phyloP scores from a whole-genome alignment of 352 stramenopile genomes.

The Phytophthora quininea region DNA sequence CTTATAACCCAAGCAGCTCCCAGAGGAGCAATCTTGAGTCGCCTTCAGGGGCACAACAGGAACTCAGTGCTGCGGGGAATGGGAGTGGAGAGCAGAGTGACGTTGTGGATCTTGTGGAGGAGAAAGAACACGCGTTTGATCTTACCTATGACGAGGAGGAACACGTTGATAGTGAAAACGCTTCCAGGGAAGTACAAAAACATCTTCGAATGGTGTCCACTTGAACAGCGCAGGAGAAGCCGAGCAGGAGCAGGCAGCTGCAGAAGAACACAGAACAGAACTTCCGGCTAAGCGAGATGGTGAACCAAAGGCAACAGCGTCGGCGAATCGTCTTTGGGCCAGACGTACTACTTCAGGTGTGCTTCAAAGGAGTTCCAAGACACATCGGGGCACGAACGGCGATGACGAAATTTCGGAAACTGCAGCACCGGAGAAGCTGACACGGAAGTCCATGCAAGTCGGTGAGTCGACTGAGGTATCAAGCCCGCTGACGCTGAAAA shows the following conservation, averaged over 20 bases:
- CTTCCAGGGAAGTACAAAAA: too few relatives aligned
- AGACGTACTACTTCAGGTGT: not conserved
- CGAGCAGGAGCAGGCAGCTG: too few relatives aligned
- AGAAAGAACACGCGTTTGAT: not conserved
- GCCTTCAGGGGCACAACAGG: not conserved
- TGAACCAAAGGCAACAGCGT: too few relatives aligned
- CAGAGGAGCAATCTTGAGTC: slow-evolving; percentile 15
- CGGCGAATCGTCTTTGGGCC: too few relatives aligned
- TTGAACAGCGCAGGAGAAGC: too few relatives aligned
- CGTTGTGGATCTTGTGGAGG: not conserved
- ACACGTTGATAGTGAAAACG: too few relatives aligned
- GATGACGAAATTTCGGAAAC: not conserved
- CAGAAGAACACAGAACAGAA: too few relatives aligned
- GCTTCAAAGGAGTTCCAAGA: not conserved
- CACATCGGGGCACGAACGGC: not conserved
- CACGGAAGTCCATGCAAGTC: slow-evolving; percentile 33
- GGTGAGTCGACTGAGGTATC: slow-evolving; percentile 18
- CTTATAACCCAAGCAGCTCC: slow-evolving; percentile 13
- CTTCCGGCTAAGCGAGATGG: too few relatives aligned
- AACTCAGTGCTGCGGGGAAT: not conserved
- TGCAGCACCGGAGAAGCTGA: not conserved
- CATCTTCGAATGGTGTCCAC: too few relatives aligned
- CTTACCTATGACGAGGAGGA: too few relatives aligned
- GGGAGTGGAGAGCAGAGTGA: not conserved
- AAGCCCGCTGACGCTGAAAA: slow-evolving; percentile 28